These are phyloP conservation scores for Saccharum officinarum DNA, from an alignment of 176 grass and related monocot genomes.

Conservation along the genomic window DNA sequence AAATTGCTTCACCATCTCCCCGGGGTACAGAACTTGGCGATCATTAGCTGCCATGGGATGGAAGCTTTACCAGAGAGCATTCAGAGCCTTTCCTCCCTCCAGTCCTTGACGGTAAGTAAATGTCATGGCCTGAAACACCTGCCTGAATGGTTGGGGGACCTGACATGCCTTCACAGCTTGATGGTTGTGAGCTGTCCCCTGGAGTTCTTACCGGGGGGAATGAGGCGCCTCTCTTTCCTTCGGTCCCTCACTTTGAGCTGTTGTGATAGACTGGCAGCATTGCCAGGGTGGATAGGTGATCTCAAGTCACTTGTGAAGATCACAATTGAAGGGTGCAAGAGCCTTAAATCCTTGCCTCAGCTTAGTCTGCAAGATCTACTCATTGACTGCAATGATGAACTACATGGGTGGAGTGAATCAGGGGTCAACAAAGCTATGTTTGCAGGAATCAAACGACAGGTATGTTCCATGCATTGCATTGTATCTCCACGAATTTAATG, in stretches of 20 bases:
- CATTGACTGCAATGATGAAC: not conserved
- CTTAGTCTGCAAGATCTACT: not conserved
- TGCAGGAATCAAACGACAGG: no score
- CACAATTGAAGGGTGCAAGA: conserved; percentile 8
- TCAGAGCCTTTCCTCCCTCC: not conserved
- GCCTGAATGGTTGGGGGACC: not conserved
- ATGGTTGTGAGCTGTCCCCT: conserved; percentile 3
- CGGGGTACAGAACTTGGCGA: not conserved
- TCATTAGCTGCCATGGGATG: not conserved
- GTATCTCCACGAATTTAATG: no score
- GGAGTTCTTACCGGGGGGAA: not conserved
- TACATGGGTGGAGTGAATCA: not conserved
- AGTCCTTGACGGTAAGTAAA: not conserved
- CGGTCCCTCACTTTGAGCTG: not conserved
- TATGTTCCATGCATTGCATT: no score
- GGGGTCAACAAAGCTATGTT: no score
- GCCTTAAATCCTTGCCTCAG: conserved; percentile 13
- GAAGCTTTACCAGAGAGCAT: conserved; percentile 16
- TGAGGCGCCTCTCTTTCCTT: not conserved
- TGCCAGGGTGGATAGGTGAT: not conserved
- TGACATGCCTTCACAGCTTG: not conserved
- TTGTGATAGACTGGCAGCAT: not conserved
- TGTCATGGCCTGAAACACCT: not conserved
- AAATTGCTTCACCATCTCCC: not conserved
- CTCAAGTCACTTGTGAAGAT: not conserved